Conservation (phyloP, 2,329 filamentous ascomycete species). For the Venturia effusa region DNA sequence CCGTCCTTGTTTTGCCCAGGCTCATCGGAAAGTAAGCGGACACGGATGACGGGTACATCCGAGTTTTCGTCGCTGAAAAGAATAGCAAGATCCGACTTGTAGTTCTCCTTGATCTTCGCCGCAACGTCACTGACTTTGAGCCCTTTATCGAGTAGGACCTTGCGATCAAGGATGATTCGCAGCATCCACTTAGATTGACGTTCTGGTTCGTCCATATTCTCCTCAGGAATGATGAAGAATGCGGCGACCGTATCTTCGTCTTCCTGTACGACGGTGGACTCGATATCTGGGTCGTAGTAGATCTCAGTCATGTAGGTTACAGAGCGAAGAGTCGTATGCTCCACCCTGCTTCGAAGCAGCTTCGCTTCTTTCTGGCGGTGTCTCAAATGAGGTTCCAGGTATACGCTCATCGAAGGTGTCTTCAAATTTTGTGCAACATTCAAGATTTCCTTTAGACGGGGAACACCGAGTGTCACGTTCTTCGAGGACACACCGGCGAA, state of each 20-base stretch:
- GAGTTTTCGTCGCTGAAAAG: conserved; percentile 98
- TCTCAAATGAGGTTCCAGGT: conserved; percentile 51
- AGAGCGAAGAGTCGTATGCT: conserved; percentile 87
- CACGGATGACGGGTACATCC: conserved; percentile 86
- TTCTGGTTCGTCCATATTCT: conserved; percentile 52
- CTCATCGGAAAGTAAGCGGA: conserved; percentile 60
- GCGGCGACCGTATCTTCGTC: conserved; percentile 93
- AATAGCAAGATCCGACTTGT: conserved; percentile 72
- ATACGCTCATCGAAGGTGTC: conserved; percentile 94
- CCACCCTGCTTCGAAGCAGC: conserved; percentile 74
- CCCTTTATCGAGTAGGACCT: conserved; percentile 91
- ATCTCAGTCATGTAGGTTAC: conserved; percentile 90
- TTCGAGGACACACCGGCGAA: conserved; percentile 99
- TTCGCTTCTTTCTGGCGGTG: conserved; percentile 72
- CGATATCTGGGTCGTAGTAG: conserved; percentile 90
- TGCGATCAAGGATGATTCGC: conserved; percentile 83
- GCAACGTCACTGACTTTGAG: conserved; percentile 88
- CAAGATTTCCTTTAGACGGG: conserved; percentile 97
- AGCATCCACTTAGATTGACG: conserved; percentile 88
- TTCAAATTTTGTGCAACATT: conserved; percentile 98
- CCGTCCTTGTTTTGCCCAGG: conserved; percentile 43
- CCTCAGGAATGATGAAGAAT: conserved; percentile 89
- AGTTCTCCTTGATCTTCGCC: conserved; percentile 77
- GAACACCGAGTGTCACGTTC: conserved; percentile 98
- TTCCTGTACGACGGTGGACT: conserved; percentile 72